Evolutionary conservation across 768 basidiomycete species (phyloP), one percentile per base, ranked within the genome.

Genomic region (Leccinum sublutescens): DNA sequence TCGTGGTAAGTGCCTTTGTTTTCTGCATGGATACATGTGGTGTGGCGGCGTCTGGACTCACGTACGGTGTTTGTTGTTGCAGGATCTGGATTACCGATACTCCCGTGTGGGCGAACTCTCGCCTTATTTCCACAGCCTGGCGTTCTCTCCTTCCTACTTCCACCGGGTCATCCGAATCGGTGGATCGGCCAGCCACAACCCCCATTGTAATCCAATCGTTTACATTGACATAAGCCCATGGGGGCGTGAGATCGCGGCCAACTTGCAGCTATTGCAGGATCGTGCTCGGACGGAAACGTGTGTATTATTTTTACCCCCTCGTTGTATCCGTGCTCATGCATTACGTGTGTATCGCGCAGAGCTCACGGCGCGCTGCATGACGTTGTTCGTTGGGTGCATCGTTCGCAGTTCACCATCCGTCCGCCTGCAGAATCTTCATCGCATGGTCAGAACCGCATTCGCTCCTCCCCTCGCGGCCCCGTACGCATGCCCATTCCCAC

Each of bases 71-170:
- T 60, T 51, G 10, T 43, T 43, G 9, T 43, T 43, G 14, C 66
- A 94, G 92, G 92, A 94, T 74, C 78, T 94, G 56, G 92, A 94
- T 70, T 92, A 91, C 70, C 85, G 85, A 19, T 94, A 88, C 72
- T 89, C 89, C 14, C 69, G 80, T 1, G 78, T 84, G 36, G 91
- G 91, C 5, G 91, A 93, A 67, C 74, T 93, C 29, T 90, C 93
- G 19, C 85, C 84, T 65, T 92, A 92, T 72, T 77, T 94, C 61
- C 89, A 89, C 50, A 85, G 87, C 11, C 71, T 94, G 45, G 88
- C 89, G 2, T 91, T 93, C 68, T 81, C 93, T 17, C 93, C 93
- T 1, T 93, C 92, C 21, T 93, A 93, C 74, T 95, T 93, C 78
- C 90, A 94, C 71, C 85, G 88, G 40, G 88, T 93, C 48, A 85